Base-by-base conservation (phyloP, 495 filamentous ascomycete genomes). In the Aspergillus cavernicola region DNA sequence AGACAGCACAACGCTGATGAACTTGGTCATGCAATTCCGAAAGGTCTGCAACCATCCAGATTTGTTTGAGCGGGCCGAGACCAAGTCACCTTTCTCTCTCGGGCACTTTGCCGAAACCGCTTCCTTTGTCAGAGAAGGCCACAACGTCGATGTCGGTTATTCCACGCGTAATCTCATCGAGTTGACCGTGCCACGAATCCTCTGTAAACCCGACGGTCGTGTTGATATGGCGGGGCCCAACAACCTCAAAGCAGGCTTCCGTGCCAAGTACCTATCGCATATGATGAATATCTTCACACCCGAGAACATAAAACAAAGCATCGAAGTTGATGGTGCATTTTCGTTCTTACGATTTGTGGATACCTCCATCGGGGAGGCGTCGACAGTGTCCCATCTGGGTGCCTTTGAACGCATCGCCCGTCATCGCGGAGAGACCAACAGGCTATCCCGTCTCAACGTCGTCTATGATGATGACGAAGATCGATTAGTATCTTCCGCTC, bases 21-120 rank as follows among this genome's bases (percentile, higher is more conserved):
- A 97, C 66, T 77, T 98, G 55, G 93, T 98, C 50, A 98, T 98
- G 93, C 95, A 98, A 70, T 98, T 98, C 81, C 85, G 93, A 50
- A 98, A 98, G 74, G 95, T 98, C 46, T 98, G 93, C 76, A 98
- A 98, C 62, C 93, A 98, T 67, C 93, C 93, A 2, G 93, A 98
- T 72, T 74, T 98, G 18, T 97, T 97, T 55, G 92, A 99, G 67
- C 84, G 95, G 37, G 91, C 92, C 13, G 93, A 97, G 52, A 95
- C 87, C 16, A 83, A 82, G 16, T 96, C 92, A 13, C 91, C 92
- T 0, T 85, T 91, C 63, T 89, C 89, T 1, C 79, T 85, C 52
- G 85, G 83, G 7, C 78, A 86, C 67, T 97, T 90, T 66, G 95
- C 92, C 15, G 95, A 97, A 69, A 96, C 92, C 9, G 91, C 87